Evolutionary conservation across 2,329 filamentous ascomycete species (phyloP), one percentile per base, ranked within the genome.

Genomic region (Colletotrichum neosansevieriae): DNA sequence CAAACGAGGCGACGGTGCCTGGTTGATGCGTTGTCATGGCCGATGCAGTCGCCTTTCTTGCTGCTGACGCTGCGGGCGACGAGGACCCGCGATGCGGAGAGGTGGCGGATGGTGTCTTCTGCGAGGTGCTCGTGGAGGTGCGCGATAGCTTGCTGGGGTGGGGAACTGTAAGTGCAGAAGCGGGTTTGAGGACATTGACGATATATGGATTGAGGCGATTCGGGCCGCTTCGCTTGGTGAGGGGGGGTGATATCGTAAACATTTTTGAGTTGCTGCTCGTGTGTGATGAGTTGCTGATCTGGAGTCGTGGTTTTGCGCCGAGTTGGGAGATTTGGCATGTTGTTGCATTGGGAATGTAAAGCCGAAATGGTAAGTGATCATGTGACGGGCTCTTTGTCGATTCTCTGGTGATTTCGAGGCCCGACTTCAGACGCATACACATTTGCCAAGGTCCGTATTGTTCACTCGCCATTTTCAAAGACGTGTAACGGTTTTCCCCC

Each of bases 171-270:
- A 24, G 21, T 24, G 79, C 50, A 80, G 77, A 24, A 82, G 68
- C 12, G 76, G 69, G 70, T 83, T 81, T 42, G 72, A 67, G 51
- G 79, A 74, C 81, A 82, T 83, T 51, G 81, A 79, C 9, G 72
- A 69, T 15, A 82, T 69, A 68, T 82, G 80, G 59, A 81, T 76
- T 36, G 72, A 71, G 19, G 74, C 75, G 51, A 75, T 74, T 45
- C 73, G 71, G 13, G 64, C 49, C 38, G 73, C 71, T 38, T 75
- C 73, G 32, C 15, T 29, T 5, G 21, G 21, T 24, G 2, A 13
- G 29, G 4, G 62, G 54, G 44, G 49, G 12, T 17, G 40, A 34
- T 7, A 61, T 50, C 24, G 49, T 34, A 54, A 69, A 45, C 47
- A 49, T 60, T 4, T 24, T 24, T 5, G 29, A 29, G 29, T 29